Conservation (phyloP, 2,329 filamentous ascomycete species). For the Myrmaecium sp. region DNA sequence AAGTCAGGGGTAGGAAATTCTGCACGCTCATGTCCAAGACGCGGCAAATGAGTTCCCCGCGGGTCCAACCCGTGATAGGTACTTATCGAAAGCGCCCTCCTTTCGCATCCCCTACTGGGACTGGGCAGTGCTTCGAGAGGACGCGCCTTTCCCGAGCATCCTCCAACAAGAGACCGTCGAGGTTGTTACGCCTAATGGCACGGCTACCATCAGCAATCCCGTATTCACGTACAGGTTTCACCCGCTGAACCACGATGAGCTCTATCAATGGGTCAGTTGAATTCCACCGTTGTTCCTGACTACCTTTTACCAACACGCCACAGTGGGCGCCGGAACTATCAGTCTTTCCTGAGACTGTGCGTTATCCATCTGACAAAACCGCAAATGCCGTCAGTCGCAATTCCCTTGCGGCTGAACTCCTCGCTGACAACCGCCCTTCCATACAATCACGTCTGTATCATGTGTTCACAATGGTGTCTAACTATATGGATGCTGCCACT, state of each 20-base stretch:
- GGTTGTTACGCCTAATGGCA: constrained; percentile 25
- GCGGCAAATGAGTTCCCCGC: constrained; percentile 25
- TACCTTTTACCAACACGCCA: not conserved
- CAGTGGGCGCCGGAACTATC: constrained; percentile 1
- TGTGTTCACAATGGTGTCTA: constrained; percentile 53
- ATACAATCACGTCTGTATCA: constrained; percentile 33
- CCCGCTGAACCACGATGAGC: constrained; percentile 40
- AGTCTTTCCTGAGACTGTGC: constrained; percentile 28
- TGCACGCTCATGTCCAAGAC: constrained; percentile 22
- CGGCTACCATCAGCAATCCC: constrained; percentile 25
- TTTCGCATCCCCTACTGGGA: constrained; percentile 32
- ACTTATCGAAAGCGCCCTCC: constrained; percentile 21
- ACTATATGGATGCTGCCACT: constrained; percentile 41
- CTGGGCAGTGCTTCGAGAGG: constrained; percentile 24
- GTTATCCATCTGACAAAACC: constrained; percentile 31
- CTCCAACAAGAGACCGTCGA: constrained; percentile 22
- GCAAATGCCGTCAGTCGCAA: constrained; percentile 34
- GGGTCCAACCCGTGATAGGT: constrained; percentile 18
- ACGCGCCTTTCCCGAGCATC: constrained; percentile 21
- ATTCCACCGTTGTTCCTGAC: not conserved
- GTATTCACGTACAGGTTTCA: constrained; percentile 29
- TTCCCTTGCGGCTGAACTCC: constrained; percentile 11
- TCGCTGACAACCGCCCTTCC: constrained; percentile 51
- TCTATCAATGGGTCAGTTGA: constrained; percentile 39
- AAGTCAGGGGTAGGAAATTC: constrained; percentile 20